Conservation (phyloP, 768 basidiomycete genomes). For the Cystobasidium tubakii region DNA sequence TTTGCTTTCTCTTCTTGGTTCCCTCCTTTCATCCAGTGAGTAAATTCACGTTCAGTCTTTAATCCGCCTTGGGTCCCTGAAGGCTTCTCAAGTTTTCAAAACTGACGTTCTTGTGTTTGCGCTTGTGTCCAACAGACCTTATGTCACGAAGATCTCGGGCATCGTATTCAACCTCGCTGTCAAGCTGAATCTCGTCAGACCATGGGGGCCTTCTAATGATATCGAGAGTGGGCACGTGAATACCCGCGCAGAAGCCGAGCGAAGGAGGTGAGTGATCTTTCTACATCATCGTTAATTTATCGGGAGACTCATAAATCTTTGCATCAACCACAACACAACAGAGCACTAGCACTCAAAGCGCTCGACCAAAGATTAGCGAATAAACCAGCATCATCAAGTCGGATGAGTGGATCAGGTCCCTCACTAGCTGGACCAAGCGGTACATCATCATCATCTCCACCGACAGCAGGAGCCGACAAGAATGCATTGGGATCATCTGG, state of each 20-base stretch:
- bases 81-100: no score
- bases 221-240: conserved; percentile 62
- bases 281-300: conserved; percentile 43
- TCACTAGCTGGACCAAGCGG: neutral
- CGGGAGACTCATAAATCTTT: no score
- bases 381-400: conserved; percentile 18
- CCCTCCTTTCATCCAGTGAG: conserved; percentile 88
- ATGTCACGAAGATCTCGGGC: conserved; percentile 64
- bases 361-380: conserved; percentile 81
- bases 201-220: conserved; percentile 65
- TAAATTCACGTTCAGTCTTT: conserved; percentile 40
- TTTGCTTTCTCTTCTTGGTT: conserved; percentile 95
- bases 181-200: conserved; percentile 69
- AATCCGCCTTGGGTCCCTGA: neutral
- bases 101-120: no score
- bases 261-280: conserved; percentile 58
- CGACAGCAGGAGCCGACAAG: neutral
- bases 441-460: neutral
- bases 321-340: conserved; percentile 44
- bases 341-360: conserved; percentile 92
- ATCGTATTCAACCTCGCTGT: conserved; percentile 59
- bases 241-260: conserved; percentile 90
- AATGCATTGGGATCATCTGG: conserved; percentile 2
- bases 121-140: conserved; percentile 56
- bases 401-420: neutral